Percentiles rank a stretch among this genome's conserved stretches.
These are phyloP conservation scores for Carex parvula DNA, from an alignment of 176 grass and related monocot species.

Conservation along the genomic window DNA sequence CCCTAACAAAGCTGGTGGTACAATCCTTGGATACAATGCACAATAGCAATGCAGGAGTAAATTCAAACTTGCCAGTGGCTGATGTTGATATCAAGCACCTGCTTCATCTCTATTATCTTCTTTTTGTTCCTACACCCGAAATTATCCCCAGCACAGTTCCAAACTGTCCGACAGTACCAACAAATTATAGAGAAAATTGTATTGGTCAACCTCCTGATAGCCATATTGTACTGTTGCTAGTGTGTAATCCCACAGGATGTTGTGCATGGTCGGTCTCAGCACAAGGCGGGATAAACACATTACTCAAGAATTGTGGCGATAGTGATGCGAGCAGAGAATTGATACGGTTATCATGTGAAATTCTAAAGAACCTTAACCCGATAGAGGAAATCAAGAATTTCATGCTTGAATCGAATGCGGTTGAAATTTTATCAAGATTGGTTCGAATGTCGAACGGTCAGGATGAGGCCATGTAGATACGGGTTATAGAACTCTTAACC, in stretches of 20 bases:
- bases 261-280: conserved; percentile 83
- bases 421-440: conserved; percentile 50
- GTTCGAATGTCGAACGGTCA: conserved; percentile 17
- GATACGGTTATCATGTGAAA: conserved; percentile 45
- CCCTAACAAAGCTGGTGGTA: too few relatives aligned
- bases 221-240: too few relatives aligned
- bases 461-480: conserved; percentile 55
- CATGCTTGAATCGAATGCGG: conserved; percentile 62
- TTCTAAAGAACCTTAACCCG: conserved; percentile 60
- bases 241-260: too few relatives aligned
- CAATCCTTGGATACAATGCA: too few relatives aligned
- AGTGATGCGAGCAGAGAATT: conserved; percentile 32
- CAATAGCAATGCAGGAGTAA: too few relatives aligned
- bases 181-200: background rate
- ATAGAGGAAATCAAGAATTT: conserved; percentile 79
- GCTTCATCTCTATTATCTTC: background rate
- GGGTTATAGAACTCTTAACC: conserved; percentile 57
- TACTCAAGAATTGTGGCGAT: conserved; percentile 57
- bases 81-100: background rate
- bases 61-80: too few relatives aligned
- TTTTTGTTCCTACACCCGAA: background rate
- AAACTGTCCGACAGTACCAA: too few relatives aligned
- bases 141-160: too few relatives aligned
- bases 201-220: too few relatives aligned
- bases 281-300: conserved; percentile 63